Evolutionary conservation across 2,329 filamentous ascomycete genomes (phyloP).

Genomic region (Xenosphaeropsis pyriputrescens): DNA sequence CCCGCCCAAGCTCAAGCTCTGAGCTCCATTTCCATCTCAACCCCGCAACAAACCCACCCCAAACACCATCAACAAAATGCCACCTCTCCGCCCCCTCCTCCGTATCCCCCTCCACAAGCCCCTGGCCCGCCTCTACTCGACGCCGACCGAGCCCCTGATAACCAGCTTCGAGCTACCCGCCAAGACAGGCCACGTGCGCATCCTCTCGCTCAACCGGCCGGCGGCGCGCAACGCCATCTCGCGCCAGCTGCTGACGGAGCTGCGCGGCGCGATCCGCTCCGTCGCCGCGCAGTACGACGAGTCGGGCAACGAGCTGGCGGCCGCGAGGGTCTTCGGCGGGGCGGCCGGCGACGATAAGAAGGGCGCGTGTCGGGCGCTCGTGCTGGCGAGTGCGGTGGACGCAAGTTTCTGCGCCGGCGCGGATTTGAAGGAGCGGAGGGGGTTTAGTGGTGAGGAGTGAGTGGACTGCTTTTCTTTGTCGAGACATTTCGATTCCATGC

Average conservation of each 20-base stretch:
- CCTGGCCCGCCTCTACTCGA: slow-evolving; percentile 4
- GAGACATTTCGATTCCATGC: too few species aligned
- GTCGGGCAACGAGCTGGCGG: slow-evolving; percentile 34
- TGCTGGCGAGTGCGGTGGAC: slow-evolving; percentile 77
- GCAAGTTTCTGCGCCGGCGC: slow-evolving; percentile 86
- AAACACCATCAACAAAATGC: background rate
- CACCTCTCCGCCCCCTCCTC: background rate
- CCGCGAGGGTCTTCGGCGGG: slow-evolving; percentile 26
- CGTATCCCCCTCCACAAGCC: background rate
- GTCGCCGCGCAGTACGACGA: slow-evolving; percentile 49
- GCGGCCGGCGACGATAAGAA: slow-evolving; percentile 26
- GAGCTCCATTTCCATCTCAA: background rate
- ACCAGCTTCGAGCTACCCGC: slow-evolving; percentile 24
- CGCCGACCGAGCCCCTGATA: slow-evolving; percentile 3
- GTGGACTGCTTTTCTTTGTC: too few species aligned
- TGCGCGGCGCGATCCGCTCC: slow-evolving; percentile 58
- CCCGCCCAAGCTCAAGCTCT: too few species aligned
- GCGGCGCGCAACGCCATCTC: slow-evolving; percentile 85
- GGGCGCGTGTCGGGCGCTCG: slow-evolving; percentile 60
- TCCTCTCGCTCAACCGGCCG: slow-evolving; percentile 79
- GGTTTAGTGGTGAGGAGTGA: slow-evolving; percentile 66
- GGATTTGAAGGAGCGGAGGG: slow-evolving; percentile 76
- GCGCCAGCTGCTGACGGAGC: slow-evolving; percentile 53
- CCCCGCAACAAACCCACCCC: background rate
- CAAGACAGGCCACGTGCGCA: slow-evolving; percentile 68